Evolutionary conservation across 208 protist species (phyloP), one percentile per base, ranked within the genome.

Genomic region (Acanthamoeba culbertsoni): DNA sequence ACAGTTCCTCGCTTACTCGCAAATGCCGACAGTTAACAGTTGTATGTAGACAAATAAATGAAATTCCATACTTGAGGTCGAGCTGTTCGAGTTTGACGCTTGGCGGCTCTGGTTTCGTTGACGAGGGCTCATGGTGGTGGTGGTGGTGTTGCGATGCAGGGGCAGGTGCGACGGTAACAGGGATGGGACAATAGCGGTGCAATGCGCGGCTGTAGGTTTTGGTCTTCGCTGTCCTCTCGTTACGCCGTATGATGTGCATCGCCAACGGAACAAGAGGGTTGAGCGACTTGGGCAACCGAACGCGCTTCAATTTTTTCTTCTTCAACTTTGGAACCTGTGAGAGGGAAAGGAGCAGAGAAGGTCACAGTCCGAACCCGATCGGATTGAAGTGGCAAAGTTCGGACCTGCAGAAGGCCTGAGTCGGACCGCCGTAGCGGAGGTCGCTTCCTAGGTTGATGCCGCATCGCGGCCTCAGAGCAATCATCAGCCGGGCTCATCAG

Each of bases 181-280:
- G 51, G n/a, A 89, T 68, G 23, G 79, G 79, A 37, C 79, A 89
- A 51, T 89, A 28, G 12, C 79, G 46, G 2, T 89, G 46, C 48
- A 89, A 33, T 4, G 79, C 79, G 35, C 79, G 79, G 26, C 37
- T 42, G 79, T 65, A 89, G 33, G 79, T 48, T 20, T 82, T 82
- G 42, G 37, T 82, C 71, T 89, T 89, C 35, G 31, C n/a, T 7
- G 55, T 46, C 53, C 65, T 89, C 26, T 89, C 37, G 79, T 89
- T 2, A 12, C 79, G 79, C 23, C 55, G 79, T 45, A 89, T 89
- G 55, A 89, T 89, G 33, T 65, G 79, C 55, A 68, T 40, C 23
- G 55, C 51, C n/a, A 89, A 2, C 0, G 79, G 79, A 28, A 89
- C 4, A n/a, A 89, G 16, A 3, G 48, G n/a, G 18, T 33, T 28